Base-by-base conservation (phyloP, 2,329 filamentous ascomycete genomes). In the Pseudogymnoascus sp. region DNA sequence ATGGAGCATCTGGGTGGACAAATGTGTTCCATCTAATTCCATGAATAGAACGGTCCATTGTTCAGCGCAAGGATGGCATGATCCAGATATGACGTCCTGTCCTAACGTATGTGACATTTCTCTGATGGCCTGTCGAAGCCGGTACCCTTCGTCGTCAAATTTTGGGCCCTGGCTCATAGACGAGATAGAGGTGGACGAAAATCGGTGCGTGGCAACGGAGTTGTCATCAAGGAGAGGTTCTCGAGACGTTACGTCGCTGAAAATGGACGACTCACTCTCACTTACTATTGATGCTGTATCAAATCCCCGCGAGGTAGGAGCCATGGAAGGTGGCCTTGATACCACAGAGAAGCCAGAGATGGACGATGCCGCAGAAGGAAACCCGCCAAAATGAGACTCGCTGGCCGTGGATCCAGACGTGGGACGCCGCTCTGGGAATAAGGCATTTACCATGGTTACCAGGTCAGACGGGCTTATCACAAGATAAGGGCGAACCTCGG, bases 41-140 rank as follows among this genome's bases (percentile, higher is more conserved):
- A 96, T 84, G 70, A 93, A 93, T 7, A 96, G 78, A 6, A 95
- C 87, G 4, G 89, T 84, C 91, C 91, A 96, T 63, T 87, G 82
- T 75, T 96, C 91, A 1, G 88, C 87, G 66, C 90, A 93, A 7
- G 91, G 91, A 70, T 95, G 89, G 62, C 86, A 88, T 13, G 84
- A 80, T 21, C 88, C 89, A 60, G 86, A 84, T 16, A 87, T 79
- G 11, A 79, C 82, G 13, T 91, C 86, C 6, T 78, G 70, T 4
- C 88, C 88, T 8, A 91, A 76, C 5, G 81, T 80, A 56, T 88
- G 84, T 6, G 78, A 81, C 86, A 92, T 86, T 69, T 91, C 88
- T 62, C 89, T 86, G 61, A 90, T 79, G 4, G 88, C 87, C 65
- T 84, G 77, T 37, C 87, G 84, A 61, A 92, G 78, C 35, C 83